These are phyloP conservation scores for Furcasterigmium sp. DNA, from an alignment of 2,329 filamentous ascomycete genomes.

Conservation along the genomic window DNA sequence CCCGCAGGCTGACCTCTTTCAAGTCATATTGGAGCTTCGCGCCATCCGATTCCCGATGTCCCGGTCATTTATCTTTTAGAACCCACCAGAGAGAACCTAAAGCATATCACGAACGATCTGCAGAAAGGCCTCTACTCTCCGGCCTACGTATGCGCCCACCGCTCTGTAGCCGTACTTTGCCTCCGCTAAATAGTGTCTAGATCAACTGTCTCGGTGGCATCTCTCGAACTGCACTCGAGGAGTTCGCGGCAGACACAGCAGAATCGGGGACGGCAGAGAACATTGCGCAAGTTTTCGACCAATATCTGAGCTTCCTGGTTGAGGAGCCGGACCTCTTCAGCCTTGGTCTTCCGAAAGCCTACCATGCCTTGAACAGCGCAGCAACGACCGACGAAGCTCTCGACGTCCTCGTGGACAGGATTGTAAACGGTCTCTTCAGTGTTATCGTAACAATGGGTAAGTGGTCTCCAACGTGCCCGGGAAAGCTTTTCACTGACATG, in stretches of 20 bases:
- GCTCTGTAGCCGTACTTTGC: no score
- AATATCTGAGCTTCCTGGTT: conserved; percentile 96
- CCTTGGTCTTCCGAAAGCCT: conserved; percentile 83
- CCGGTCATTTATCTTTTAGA: conserved; percentile 96
- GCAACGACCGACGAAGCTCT: conserved; percentile 86
- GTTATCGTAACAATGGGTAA: conserved; percentile 96
- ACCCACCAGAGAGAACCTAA: conserved; percentile 74
- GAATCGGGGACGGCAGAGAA: conserved; percentile 79
- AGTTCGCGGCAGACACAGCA: conserved; percentile 87
- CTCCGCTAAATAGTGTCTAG: not conserved
- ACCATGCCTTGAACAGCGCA: conserved; percentile 94
- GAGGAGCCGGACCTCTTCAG: conserved; percentile 94
- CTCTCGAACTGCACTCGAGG: conserved; percentile 83
- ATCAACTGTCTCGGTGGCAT: conserved; percentile 96
- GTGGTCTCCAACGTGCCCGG: conserved; percentile 12
- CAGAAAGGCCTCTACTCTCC: conserved; percentile 85
- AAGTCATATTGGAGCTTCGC: conserved; percentile 73
- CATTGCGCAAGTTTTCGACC: conserved; percentile 89
- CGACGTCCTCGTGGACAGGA: conserved; percentile 79
- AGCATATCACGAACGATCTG: conserved; percentile 79
- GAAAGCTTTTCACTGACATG: conserved; percentile 19
- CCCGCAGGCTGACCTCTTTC: conserved; percentile 15
- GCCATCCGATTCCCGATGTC: conserved; percentile 92
- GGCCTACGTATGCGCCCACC: conserved; percentile 58
- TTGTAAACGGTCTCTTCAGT: conserved; percentile 95